These are phyloP conservation scores for Trichoderma sp. DNA, from an alignment of 2,329 filamentous ascomycete species.

Conservation along the genomic window DNA sequence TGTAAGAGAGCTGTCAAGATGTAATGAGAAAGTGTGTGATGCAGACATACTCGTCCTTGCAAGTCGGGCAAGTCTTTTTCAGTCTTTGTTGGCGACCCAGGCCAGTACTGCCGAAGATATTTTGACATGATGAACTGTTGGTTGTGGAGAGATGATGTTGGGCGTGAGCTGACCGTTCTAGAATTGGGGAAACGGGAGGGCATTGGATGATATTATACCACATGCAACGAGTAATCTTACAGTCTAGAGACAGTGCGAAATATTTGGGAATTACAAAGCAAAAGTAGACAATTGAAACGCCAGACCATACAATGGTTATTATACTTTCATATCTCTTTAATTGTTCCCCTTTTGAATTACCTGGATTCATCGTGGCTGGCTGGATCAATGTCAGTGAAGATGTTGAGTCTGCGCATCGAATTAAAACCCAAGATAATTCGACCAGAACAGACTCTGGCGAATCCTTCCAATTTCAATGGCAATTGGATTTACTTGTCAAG, in stretches of 20 bases:
- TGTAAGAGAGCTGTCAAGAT: neutral
- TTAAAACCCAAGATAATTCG: neutral
- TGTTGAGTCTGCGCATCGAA: neutral
- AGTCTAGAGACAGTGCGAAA: neutral
- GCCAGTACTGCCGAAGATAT: conserved; percentile 17
- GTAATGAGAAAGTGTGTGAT: too few species aligned
- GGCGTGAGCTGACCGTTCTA: neutral
- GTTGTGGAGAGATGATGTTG: neutral
- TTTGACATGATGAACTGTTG: neutral
- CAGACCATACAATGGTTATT: neutral
- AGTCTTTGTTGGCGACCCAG: conserved; percentile 40
- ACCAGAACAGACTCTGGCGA: neutral
- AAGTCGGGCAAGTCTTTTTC: conserved; percentile 42
- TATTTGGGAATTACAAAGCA: neutral
- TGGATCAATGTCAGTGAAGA: neutral
- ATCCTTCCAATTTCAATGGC: neutral
- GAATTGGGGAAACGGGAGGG: neutral
- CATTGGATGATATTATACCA: neutral
- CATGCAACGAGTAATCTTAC: neutral
- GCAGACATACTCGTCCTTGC: conserved; percentile 30
- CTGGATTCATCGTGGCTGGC: neutral
- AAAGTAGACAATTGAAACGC: neutral
- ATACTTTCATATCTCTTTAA: neutral
- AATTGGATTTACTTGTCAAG: neutral
- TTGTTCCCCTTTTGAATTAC: neutral